Evolutionary conservation across 2,329 filamentous ascomycete genomes (phyloP).

Genomic region (Byssochlamys sp.): DNA sequence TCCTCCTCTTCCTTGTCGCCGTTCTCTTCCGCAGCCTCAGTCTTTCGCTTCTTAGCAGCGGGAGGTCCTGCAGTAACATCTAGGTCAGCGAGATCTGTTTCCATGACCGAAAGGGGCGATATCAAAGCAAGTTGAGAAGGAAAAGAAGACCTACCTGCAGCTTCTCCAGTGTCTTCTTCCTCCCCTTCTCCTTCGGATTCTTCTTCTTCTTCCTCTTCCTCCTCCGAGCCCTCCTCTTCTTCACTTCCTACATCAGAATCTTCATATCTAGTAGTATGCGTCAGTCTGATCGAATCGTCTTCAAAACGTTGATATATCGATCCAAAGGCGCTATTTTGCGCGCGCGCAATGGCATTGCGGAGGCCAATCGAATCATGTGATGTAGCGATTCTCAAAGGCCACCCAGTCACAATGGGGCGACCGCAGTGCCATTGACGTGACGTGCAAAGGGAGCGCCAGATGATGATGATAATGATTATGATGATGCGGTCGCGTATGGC

Average conservation of each 20-base stretch:
- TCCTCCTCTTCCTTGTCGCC: slow-evolving; percentile 33
- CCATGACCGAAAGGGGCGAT: not conserved
- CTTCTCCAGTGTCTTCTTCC: slow-evolving; percentile 26
- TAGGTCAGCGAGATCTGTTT: not conserved
- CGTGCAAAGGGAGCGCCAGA: not conserved
- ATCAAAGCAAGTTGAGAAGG: not conserved
- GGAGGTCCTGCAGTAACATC: slow-evolving; percentile 1
- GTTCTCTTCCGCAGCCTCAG: slow-evolving; percentile 22
- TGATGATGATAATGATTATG: not conserved
- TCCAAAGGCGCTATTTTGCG: not conserved
- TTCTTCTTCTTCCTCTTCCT: slow-evolving; percentile 5
- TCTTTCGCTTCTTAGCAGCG: slow-evolving; percentile 10
- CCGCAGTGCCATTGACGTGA: not conserved
- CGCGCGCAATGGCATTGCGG: not conserved
- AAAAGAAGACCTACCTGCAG: slow-evolving; percentile 5
- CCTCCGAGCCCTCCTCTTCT: slow-evolving; percentile 45
- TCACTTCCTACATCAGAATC: slow-evolving; percentile 7
- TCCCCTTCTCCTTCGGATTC: slow-evolving; percentile 7
- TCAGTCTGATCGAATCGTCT: not conserved
- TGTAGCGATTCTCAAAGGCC: not conserved
- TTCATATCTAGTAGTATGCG: slow-evolving; percentile 6
- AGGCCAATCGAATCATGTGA: not conserved
- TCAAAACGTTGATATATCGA: not conserved
- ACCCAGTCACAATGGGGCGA: not conserved
- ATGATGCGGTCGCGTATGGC: not conserved